Evolutionary conservation across 257 asterid genomes (phyloP).

Genomic region (Solanum corneliomulleri): DNA sequence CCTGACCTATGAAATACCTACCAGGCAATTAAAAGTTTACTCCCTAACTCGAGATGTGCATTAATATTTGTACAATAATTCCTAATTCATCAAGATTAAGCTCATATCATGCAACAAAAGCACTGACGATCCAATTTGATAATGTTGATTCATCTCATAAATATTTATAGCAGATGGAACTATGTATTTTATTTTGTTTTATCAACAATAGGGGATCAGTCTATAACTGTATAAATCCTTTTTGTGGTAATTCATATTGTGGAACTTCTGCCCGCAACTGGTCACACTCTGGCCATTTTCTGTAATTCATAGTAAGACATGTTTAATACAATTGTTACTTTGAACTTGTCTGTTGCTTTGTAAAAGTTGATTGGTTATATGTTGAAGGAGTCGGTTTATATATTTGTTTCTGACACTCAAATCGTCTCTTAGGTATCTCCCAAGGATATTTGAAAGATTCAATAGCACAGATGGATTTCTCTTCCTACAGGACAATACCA

Average conservation of each 20-base stretch:
- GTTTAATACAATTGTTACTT: neutral
- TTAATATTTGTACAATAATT: neutral
- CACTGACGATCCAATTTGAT: too few species aligned
- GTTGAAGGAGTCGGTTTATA: neutral
- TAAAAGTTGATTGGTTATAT: neutral
- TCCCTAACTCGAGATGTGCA: neutral
- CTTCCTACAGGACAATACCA: conserved; percentile 28
- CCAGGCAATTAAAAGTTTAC: neutral
- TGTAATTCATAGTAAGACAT: neutral
- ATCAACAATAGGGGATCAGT: too few species aligned
- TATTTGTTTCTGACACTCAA: neutral
- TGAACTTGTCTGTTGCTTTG: neutral
- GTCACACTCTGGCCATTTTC: neutral
- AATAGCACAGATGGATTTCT: conserved; percentile 28
- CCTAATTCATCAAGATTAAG: neutral
- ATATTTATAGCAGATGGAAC: too few species aligned
- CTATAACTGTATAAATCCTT: too few species aligned
- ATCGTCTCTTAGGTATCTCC: conserved; percentile 17
- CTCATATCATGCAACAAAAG: too few species aligned
- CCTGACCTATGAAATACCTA: neutral
- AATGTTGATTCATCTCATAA: too few species aligned
- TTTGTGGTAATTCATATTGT: too few species aligned
- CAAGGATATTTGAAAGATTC: conserved; percentile 14
- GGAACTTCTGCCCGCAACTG: too few species aligned
- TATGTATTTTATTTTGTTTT: too few species aligned